Evolutionary conservation across 2,329 filamentous ascomycete genomes (phyloP), one percentile per base, ranked within the genome.

Genomic region (Blumeriella jaapii): DNA sequence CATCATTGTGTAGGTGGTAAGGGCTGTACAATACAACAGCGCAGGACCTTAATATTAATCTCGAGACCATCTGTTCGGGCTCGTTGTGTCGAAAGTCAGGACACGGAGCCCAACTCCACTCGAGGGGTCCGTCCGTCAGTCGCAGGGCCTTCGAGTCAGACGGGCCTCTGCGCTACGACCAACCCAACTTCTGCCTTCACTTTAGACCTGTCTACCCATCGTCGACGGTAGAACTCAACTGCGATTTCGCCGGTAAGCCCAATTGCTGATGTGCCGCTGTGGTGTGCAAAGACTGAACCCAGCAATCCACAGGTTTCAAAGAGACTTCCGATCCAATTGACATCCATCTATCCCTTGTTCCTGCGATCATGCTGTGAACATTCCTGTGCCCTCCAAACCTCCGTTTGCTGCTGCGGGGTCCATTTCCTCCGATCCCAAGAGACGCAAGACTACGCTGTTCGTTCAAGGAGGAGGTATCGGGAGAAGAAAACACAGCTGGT

Each of bases 301-400:
- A 18, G 11, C 3, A 30, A 36, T 20, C 6, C 7, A 18, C 14
- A 36, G 29, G 31, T 15, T 26, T 15, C 13, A 12, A 31, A 33
- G 18, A 29, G 10, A 23, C 25, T 22, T 24, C 12, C 22, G 12
- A 3, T 8, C 22, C 10, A 10, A 10, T 29, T 22, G 3, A 23
- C 24, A 9, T 32, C 14, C 27, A 26, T 6, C 20, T 20, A 31
- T 31, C 29, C 34, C 28, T 36, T 16, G 28, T 13, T 31, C 33
- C 33, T 43, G 39, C 39, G n/a, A n/a, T n/a, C 37, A 50, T 49
- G 44, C 26, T 40, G 22, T 47, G 41, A 45, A 42, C 14, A 23
- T 36, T 36, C 26, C 33, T 25, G 26, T 26, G 32, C 28, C 11
- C 35, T 38, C 36, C 25, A 37, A 37, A 33, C 29, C 38, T 36